phyloP scores from a whole-genome alignment of 495 filamentous ascomycete genomes.

The Diplogelasinospora grovesii region DNA sequence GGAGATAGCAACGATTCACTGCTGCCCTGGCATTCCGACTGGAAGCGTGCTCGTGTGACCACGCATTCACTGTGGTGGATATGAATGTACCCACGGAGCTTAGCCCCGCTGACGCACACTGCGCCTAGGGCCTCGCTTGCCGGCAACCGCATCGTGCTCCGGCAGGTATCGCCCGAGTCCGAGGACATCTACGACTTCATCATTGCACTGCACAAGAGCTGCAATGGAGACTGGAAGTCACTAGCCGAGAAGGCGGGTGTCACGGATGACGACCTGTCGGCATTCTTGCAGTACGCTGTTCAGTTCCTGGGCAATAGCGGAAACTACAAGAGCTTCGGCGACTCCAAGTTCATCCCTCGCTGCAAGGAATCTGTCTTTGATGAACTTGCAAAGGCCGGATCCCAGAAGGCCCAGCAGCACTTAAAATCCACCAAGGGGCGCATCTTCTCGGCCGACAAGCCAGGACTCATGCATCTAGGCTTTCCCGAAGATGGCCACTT shows the following conservation, averaged over 20 bases:
- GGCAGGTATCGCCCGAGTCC: slow-evolving; percentile 85
- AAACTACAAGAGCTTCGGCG: slow-evolving; percentile 96
- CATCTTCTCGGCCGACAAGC: slow-evolving; percentile 64
- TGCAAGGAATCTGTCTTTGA: slow-evolving; percentile 59
- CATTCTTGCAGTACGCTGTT: slow-evolving; percentile 80
- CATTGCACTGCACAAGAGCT: slow-evolving; percentile 64
- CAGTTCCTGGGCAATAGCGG: slow-evolving; percentile 87
- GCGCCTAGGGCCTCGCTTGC: slow-evolving; percentile 74
- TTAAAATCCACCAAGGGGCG: slow-evolving; percentile 64
- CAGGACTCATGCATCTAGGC: slow-evolving; percentile 73
- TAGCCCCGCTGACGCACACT: slow-evolving; percentile 5
- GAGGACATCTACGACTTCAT: slow-evolving; percentile 91
- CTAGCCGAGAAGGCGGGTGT: slow-evolving; percentile 64
- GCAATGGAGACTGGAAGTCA: slow-evolving; percentile 70
- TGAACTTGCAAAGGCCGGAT: slow-evolving; percentile 61
- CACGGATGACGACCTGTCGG: slow-evolving; percentile 58
- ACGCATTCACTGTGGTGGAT: slow-evolving; percentile 3
- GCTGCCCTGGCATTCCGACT: background rate
- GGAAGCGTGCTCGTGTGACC: slow-evolving; percentile 1
- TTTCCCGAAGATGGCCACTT: slow-evolving; percentile 78
- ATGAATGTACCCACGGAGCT: background rate
- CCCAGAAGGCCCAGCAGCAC: slow-evolving; percentile 51
- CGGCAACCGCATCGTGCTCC: slow-evolving; percentile 76
- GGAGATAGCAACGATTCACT: background rate
- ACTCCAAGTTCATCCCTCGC: slow-evolving; percentile 88